phyloP scores from a whole-genome alignment of 371 early-diverging fungal genomes.

The Mortierella sp. region DNA sequence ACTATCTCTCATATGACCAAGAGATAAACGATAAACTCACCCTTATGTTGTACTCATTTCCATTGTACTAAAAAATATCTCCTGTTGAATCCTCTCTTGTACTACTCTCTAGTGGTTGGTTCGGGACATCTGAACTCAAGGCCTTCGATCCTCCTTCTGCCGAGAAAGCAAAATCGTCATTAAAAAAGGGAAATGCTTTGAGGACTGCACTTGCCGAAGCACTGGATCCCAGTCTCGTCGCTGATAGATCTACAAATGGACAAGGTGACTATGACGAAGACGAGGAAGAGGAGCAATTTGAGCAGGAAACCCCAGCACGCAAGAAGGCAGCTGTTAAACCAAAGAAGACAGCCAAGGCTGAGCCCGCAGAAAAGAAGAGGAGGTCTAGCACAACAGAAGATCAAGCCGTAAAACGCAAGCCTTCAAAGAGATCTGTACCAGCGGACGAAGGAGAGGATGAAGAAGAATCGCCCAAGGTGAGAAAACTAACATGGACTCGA shows the following conservation, averaged over 20 bases:
- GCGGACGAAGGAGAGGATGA: constrained; percentile 36
- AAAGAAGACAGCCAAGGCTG: constrained; percentile 28
- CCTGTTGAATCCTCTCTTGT: background rate
- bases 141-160: constrained; percentile 45
- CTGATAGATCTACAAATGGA: background rate
- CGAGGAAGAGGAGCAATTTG: constrained; percentile 26
- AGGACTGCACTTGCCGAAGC: constrained; percentile 49
- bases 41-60: background rate
- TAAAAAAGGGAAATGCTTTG: constrained; percentile 34
- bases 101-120: constrained; percentile 48
- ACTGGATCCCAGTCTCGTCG: constrained; percentile 38
- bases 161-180: constrained; percentile 41
- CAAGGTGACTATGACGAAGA: constrained; percentile 23
- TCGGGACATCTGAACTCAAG: constrained; percentile 48
- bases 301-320: constrained; percentile 20
- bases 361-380: constrained; percentile 47
- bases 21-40: background rate
- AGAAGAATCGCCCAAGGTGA: constrained; percentile 33
- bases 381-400: constrained; percentile 31
- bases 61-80: background rate
- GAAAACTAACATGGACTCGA: background rate
- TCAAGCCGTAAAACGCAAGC: constrained; percentile 31
- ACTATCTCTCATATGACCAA: constrained; percentile 6
- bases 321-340: constrained; percentile 36
- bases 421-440: constrained; percentile 28